Evolutionary conservation across 192 early-diverging fungal species (phyloP).

Genomic region (Coemansia sp.): DNA sequence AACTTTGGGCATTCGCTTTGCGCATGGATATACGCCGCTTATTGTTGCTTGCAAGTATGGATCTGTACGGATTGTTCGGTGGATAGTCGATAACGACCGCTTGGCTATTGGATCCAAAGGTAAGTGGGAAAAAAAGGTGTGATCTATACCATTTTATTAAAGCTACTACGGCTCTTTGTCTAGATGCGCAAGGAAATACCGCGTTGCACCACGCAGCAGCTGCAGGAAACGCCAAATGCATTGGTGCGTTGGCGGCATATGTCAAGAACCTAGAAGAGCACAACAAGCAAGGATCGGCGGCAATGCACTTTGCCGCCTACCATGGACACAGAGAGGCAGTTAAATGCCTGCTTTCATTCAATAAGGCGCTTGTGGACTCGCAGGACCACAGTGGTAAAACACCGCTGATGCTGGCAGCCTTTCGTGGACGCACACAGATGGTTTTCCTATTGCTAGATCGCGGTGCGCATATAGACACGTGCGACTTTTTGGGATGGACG

Average conservation of each 20-base stretch:
- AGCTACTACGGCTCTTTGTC: not conserved
- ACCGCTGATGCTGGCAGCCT: slow-evolving; percentile 45
- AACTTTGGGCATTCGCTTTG: slow-evolving; percentile 8
- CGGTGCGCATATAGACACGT: slow-evolving; percentile 19
- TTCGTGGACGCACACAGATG: slow-evolving; percentile 35
- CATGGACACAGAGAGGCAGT: slow-evolving; percentile 24
- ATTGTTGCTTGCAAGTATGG: slow-evolving; percentile 37
- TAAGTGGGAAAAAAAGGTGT: not conserved
- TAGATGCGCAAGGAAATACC: slow-evolving; percentile 40
- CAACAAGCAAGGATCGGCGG: slow-evolving; percentile 34
- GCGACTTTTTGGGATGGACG: slow-evolving; percentile 42
- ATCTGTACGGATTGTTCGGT: slow-evolving; percentile 20
- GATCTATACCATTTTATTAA: too few relatives aligned
- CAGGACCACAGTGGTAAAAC: slow-evolving; percentile 37
- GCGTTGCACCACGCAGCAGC: slow-evolving; percentile 38
- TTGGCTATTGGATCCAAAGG: slow-evolving; percentile 27
- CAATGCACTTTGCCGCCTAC: slow-evolving; percentile 41
- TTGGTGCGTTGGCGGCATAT: slow-evolving; percentile 10
- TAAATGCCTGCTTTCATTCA: slow-evolving; percentile 2
- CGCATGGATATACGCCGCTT: slow-evolving; percentile 23
- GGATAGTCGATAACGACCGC: slow-evolving; percentile 30
- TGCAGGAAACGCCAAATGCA: slow-evolving; percentile 13
- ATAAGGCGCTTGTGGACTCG: not conserved
- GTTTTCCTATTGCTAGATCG: slow-evolving; percentile 16
- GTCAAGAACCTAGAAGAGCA: slow-evolving; percentile 2